Evolutionary conservation across 805 yeast species (phyloP), one percentile per base, ranked within the genome.

Genomic region (Cephaloascus fragrans): DNA sequence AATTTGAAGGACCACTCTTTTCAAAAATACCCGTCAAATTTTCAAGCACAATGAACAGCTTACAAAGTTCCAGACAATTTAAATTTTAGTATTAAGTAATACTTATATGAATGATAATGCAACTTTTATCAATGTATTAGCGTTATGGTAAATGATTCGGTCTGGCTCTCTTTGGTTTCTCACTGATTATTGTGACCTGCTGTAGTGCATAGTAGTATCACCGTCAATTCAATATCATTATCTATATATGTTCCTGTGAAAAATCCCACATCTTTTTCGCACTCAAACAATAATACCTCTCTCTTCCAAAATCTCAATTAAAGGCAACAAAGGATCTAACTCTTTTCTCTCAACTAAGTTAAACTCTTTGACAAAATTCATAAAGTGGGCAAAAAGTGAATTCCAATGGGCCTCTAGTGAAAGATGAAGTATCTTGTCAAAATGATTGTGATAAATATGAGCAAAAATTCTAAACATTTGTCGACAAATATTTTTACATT

Each of bases 371-470:
- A 83, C 75, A 53, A 93, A 86, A 39, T 95, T 82, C 34, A 90
- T 74, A 52, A 84, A 93, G 56, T 93, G 98, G 14, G 96, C 93
- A 61, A 94, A 93, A 50, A 89, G 85, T 3, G 97, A 89, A 59
- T 93, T 93, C 95, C 96, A 93, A 57, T 93, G 97, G 1, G 97
- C 96, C 56, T 93, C 98, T 43, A 93, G 60, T 2, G 95, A 81
- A 42, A 93, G 62, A 57, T 93, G 97, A n/a, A 90, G 78, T 18
- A 90, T 74, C 54, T 83, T 87, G 47, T 90, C 98, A 59, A 88
- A 93, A 57, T 93, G 98, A 57, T 88, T 87, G 61, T 87, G 85
- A 57, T 89, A 93, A 31, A 93, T 79, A 55, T 89, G 96, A 3
- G 98, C 98, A 62, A 90, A 89, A 14, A 93, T 85, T 48, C 97